Conservation (phyloP, 1,284 basidiomycete genomes). For the Coriolopsis trogii region DNA sequence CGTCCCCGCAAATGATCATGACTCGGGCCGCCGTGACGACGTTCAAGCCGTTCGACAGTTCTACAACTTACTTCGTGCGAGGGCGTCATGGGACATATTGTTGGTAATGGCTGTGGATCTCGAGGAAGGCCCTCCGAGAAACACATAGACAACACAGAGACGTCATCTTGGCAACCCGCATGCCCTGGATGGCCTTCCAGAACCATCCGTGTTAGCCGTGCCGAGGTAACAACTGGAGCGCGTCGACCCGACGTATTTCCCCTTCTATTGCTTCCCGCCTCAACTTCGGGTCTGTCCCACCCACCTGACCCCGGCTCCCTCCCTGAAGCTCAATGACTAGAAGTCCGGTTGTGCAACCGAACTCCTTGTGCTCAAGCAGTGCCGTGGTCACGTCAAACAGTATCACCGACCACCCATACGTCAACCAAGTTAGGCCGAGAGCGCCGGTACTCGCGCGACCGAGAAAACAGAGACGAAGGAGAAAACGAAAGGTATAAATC, state of each 20-base stretch:
- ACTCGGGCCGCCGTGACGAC: too few relatives aligned
- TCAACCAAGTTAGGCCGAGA: constrained; percentile 9
- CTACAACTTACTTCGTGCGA: too few relatives aligned
- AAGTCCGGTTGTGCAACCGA: too few relatives aligned
- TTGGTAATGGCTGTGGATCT: too few relatives aligned
- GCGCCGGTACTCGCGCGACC: background rate
- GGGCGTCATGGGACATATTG: too few relatives aligned
- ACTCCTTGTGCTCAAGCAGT: too few relatives aligned
- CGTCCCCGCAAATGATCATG: too few relatives aligned
- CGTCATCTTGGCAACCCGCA: too few relatives aligned
- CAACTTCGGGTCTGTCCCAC: constrained; percentile 17
- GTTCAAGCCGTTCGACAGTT: too few relatives aligned
- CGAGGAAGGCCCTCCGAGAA: too few relatives aligned
- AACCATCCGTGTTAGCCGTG: constrained; percentile 1
- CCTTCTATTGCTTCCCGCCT: constrained; percentile 15
- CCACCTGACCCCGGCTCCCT: constrained; percentile 14
- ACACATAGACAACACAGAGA: too few relatives aligned
- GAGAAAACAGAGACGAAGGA: background rate
- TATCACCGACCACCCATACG: constrained; percentile 7
- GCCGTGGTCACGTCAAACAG: constrained; percentile 16
- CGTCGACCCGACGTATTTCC: constrained; percentile 17
- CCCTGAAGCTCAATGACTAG: too few relatives aligned
- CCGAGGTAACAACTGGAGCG: background rate
- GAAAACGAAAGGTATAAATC: constrained; percentile 12
- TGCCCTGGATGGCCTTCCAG: background rate